Evolutionary conservation across 352 stramenopile species (phyloP).

Genomic region (Pythium coloratum): DNA sequence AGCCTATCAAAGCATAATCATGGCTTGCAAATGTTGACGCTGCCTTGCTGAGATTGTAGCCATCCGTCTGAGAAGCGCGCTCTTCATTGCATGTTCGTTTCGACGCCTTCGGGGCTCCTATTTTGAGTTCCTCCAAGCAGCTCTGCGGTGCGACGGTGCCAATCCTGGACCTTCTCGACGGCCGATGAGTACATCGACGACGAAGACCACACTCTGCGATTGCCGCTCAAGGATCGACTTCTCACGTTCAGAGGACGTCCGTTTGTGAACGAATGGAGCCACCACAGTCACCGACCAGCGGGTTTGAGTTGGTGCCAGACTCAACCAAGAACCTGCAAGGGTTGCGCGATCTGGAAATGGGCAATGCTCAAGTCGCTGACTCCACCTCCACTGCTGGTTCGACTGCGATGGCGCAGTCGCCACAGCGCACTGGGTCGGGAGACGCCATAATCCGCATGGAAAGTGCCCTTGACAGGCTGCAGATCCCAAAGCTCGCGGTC

Average conservation of each 20-base stretch:
- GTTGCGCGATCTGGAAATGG: conserved; percentile 8
- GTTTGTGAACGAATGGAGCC: conserved; percentile 15
- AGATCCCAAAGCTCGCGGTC: conserved; percentile 31
- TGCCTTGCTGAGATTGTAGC: neutral
- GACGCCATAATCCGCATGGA: conserved; percentile 21
- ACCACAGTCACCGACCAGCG: conserved; percentile 15
- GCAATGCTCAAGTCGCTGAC: conserved; percentile 10
- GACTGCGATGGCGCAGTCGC: conserved; percentile 7
- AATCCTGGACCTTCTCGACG: neutral
- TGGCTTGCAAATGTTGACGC: neutral
- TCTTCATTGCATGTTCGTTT: neutral
- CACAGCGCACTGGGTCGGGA: neutral
- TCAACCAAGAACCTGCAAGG: conserved; percentile 15
- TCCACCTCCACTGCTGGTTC: conserved; percentile 18
- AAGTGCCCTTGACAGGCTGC: conserved; percentile 15
- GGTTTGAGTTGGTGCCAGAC: conserved; percentile 24
- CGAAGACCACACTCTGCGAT: neutral
- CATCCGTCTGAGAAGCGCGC: neutral
- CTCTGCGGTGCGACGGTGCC: neutral
- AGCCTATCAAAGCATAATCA: neutral
- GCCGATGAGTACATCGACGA: neutral
- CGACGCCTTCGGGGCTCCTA: neutral
- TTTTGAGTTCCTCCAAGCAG: neutral
- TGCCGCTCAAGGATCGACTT: neutral
- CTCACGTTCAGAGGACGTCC: neutral